phyloP scores from a whole-genome alignment of 2,329 filamentous ascomycete genomes.

The Hymenoscyphus linearis region DNA sequence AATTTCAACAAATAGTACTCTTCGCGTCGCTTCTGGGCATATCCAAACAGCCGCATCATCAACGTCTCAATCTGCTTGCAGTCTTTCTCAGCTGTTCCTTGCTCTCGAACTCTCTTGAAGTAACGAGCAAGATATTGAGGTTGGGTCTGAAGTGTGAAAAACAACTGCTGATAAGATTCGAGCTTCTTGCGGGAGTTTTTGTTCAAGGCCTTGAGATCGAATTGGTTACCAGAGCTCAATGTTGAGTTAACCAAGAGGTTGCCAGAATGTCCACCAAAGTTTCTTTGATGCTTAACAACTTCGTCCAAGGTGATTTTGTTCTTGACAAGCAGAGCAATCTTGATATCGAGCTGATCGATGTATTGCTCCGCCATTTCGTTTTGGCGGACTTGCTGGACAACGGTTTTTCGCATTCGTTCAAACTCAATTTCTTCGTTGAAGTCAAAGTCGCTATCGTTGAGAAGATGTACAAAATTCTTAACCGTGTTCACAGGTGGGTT shows the following conservation, averaged over 20 bases:
- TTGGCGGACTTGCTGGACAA: constrained; percentile 93
- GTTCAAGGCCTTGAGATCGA: constrained; percentile 95
- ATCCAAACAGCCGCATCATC: constrained; percentile 94
- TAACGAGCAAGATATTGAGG: constrained; percentile 88
- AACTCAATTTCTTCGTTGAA: constrained; percentile 99
- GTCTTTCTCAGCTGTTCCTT: constrained; percentile 84
- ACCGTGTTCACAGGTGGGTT: constrained; percentile 95
- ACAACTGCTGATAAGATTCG: constrained; percentile 94
- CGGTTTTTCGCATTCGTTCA: constrained; percentile 87
- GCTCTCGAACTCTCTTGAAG: constrained; percentile 77
- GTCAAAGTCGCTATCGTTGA: constrained; percentile 98
- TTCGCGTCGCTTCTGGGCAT: constrained; percentile 92
- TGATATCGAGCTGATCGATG: constrained; percentile 97
- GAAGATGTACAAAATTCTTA: constrained; percentile 94
- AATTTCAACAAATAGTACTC: constrained; percentile 95
- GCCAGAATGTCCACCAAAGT: constrained; percentile 85
- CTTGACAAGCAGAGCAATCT: constrained; percentile 95
- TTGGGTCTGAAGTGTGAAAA: constrained; percentile 95
- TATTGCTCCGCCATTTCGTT: constrained; percentile 98
- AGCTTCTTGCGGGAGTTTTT: constrained; percentile 94
- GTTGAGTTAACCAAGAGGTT: constrained; percentile 82
- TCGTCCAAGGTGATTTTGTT: constrained; percentile 99
- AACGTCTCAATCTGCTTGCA: constrained; percentile 87
- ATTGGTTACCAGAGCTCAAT: constrained; percentile 83
- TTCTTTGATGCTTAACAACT: constrained; percentile 93